Base-by-base conservation (phyloP, 352 stramenopile species). In the Pythium monospermum region DNA sequence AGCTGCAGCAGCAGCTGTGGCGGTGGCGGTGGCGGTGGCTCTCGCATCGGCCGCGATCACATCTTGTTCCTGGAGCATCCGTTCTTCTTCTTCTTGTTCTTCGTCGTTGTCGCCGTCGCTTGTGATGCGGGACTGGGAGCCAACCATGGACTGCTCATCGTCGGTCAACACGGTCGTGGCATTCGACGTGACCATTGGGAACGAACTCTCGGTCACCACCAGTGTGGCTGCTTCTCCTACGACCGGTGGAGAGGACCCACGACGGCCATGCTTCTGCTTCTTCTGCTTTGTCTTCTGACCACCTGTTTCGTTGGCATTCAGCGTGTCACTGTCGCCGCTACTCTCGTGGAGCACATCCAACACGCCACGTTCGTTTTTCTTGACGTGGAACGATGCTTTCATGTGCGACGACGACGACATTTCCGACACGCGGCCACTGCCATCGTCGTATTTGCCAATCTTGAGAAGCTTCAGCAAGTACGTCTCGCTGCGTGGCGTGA, bases 391-490 rank as follows among this genome's bases (percentile, higher is more conserved):
- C 13, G 45, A 27, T 12, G 41, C 36, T 7, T 36, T n/a, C n/a
- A n/a, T n/a, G n/a, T n/a, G n/a, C n/a, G n/a, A n/a, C n/a, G n/a
- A 27, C 35, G 27, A 45, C 22, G 40, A 37, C 36, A 62, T 1
- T 15, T 62, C 58, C 37, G 61, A 61, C 26, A 65, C 43, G 33
- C 54, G 53, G 25, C 56, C 55, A 44, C 27, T 61, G 30, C 47
- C 64, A 21, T 71, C 63, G 16, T 76, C 71, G 39, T 72, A 83
- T 18, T 81, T 59, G 15, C 71, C 77, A 23, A 88, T 68, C 40
- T 80, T 67, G 41, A 91, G 61, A 33, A 91, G 40, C 41, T 81
- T 71, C 40, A 81, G 39, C 4, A 91, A 53, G n/a, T 51, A 51
- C 32, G 85, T 59, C 12, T 83, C 65, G 25, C 59, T 76, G 8